Evolutionary conservation across 768 basidiomycete species (phyloP).

Genomic region (Nevesoporus exiguus): DNA sequence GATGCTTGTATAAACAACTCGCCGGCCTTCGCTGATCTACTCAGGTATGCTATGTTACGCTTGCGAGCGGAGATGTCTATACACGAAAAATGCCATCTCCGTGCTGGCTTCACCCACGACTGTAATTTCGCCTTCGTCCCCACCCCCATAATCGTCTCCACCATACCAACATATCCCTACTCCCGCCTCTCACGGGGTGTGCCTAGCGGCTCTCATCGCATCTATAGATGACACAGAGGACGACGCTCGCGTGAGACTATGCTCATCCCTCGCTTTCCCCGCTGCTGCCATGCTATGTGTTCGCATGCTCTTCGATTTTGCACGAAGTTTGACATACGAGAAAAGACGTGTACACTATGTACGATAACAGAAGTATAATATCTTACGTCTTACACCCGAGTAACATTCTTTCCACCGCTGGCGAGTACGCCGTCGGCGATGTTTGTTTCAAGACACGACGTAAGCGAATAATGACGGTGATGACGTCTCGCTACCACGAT

Average conservation of each 20-base stretch:
- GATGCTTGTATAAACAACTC: not conserved
- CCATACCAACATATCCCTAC: conserved; percentile 10
- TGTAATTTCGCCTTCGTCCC: conserved; percentile 15
- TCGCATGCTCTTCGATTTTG: conserved; percentile 19
- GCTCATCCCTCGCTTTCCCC: conserved; percentile 18
- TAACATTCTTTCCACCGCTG: not conserved
- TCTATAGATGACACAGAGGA: conserved; percentile 22
- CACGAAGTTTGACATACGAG: conserved; percentile 10
- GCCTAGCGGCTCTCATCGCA: conserved; percentile 4
- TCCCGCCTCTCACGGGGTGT: conserved; percentile 5
- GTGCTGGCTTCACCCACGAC: conserved; percentile 15
- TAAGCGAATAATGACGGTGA: conserved; percentile 5
- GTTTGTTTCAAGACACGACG: not conserved
- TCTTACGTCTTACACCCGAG: conserved; percentile 12
- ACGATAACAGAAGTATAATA: conserved; percentile 28
- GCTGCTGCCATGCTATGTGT: conserved; percentile 12
- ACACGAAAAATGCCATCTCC: conserved; percentile 20
- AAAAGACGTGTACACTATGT: conserved; percentile 26
- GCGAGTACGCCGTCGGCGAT: not conserved
- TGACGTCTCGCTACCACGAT: not conserved
- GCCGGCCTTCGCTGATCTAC: not conserved
- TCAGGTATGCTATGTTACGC: conserved; percentile 15
- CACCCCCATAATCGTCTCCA: conserved; percentile 11
- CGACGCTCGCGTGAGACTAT: conserved; percentile 19
- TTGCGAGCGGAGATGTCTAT: conserved; percentile 17